Conservation (phyloP, 2,329 filamentous ascomycete genomes). For the Calonectria crousiana region DNA sequence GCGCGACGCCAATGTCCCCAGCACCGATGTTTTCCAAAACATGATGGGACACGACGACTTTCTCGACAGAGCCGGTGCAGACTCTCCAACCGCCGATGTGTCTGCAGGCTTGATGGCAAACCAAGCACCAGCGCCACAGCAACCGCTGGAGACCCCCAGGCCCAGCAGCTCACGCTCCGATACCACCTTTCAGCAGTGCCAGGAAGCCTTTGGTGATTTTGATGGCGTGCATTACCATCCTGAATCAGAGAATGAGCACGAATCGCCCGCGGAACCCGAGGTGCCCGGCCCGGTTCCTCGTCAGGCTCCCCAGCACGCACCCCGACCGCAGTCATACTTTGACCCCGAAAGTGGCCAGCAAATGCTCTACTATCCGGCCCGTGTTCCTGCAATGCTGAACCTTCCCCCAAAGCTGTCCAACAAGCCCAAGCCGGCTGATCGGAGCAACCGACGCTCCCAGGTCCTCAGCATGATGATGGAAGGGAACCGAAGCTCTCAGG, state of each 20-base stretch:
- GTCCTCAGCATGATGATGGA: slow-evolving; percentile 72
- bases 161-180: slow-evolving; percentile 64
- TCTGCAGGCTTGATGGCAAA: slow-evolving; percentile 26
- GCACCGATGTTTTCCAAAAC: slow-evolving; percentile 49
- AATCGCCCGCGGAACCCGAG: slow-evolving; percentile 31
- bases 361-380: slow-evolving; percentile 96
- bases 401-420: slow-evolving; percentile 89
- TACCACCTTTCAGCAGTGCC: slow-evolving; percentile 74
- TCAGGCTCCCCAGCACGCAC: slow-evolving; percentile 32
- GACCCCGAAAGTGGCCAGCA: slow-evolving; percentile 76
- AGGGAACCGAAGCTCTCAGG: slow-evolving; percentile 30
- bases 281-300: slow-evolving; percentile 27
- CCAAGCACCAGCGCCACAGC: slow-evolving; percentile 33
- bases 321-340: slow-evolving; percentile 69
- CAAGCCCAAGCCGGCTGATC: slow-evolving; percentile 71
- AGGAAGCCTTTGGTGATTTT: slow-evolving; percentile 82
- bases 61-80: slow-evolving; percentile 22
- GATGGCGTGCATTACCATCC: slow-evolving; percentile 82
- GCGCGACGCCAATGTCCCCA: slow-evolving; percentile 47
- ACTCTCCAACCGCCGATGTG: slow-evolving; percentile 22
- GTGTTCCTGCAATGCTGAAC: slow-evolving; percentile 93
- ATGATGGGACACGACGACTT: slow-evolving; percentile 48
- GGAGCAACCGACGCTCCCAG: slow-evolving; percentile 80
- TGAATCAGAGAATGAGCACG: slow-evolving; percentile 52
- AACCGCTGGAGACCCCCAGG: slow-evolving; percentile 36